Base-by-base conservation (phyloP, 2,329 filamentous ascomycete species). In the Aspergillus hiratsukae region DNA sequence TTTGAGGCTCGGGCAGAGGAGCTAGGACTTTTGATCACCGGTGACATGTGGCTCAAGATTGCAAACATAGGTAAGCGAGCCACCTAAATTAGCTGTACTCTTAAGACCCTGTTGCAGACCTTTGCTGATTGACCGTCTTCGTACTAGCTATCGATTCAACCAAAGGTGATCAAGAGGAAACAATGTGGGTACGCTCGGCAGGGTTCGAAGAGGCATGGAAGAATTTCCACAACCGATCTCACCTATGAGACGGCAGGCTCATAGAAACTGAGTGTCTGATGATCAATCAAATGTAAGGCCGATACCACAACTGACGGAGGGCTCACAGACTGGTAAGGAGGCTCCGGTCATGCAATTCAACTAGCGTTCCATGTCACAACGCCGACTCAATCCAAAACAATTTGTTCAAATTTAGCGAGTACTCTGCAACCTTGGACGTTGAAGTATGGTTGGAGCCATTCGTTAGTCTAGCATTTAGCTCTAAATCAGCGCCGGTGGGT, bases 121-220 rank as follows among this genome's bases (percentile, higher is more conserved):
- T 50, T 29, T 58, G 19, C 28, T 53, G 25, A 55, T 21, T 43
- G 31, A 51, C 41, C 8, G 31, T 48, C 23, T 53, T 49, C 49
- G 58, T 14, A 35, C 11, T 59, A 76, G 74, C 69, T 40, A 66
- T 69, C 55, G 71, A 75, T 58, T 75, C 72, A 28, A 72, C 75
- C 45, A 62, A 69, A 37, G 64, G 63, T 10, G 53, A 62, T 23
- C 62, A 58, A n/a, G 45, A 56, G 11, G 43, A 46, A 7, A 11
- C 61, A 3, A 64, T 69, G 66, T 78, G 75, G 75, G 64, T 77
- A 27, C 68, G 71, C 14, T 73, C 69, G 23, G 64, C 69, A 3
- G 76, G 76, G 0, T 78, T 77, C 48, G 72, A 75, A 31, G 66
- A 75, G 61, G 73, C 76, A 17, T 78, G 76, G 76, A 61, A 55